Evolutionary conservation across 1,284 basidiomycete genomes (phyloP).

Genomic region (Waitea zeae): DNA sequence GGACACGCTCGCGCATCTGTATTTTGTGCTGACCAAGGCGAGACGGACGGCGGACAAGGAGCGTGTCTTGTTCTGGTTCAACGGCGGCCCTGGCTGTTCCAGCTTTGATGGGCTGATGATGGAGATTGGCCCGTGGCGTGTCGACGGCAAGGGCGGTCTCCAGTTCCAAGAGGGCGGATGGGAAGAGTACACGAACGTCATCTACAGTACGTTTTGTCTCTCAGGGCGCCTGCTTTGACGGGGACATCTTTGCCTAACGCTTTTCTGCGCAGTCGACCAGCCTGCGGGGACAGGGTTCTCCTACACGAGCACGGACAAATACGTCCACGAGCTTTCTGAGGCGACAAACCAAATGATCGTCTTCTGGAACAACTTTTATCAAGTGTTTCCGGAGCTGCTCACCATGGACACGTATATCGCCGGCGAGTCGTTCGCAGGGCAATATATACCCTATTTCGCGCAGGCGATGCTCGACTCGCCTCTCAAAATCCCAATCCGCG

Average conservation of each 20-base stretch:
- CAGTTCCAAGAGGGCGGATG: slow-evolving; percentile 79
- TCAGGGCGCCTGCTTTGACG: slow-evolving; percentile 2
- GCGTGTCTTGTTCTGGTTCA: slow-evolving; percentile 91
- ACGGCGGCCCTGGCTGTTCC: slow-evolving; percentile 92
- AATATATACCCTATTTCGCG: slow-evolving; percentile 95
- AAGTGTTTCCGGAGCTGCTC: slow-evolving; percentile 79
- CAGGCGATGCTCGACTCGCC: slow-evolving; percentile 60
- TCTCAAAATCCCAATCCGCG: slow-evolving; percentile 44
- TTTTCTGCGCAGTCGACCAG: slow-evolving; percentile 62
- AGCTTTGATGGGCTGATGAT: slow-evolving; percentile 97
- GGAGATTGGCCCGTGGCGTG: slow-evolving; percentile 89
- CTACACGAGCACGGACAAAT: slow-evolving; percentile 74
- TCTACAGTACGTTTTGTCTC: slow-evolving; percentile 54
- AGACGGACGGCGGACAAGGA: slow-evolving; percentile 77
- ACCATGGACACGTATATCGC: slow-evolving; percentile 80
- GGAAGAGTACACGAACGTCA: slow-evolving; percentile 97
- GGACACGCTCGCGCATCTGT: slow-evolving; percentile 63
- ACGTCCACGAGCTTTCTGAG: slow-evolving; percentile 68
- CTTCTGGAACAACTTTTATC: slow-evolving; percentile 80
- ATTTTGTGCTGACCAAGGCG: slow-evolving; percentile 85
- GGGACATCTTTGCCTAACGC: no score
- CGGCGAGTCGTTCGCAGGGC: slow-evolving; percentile 96
- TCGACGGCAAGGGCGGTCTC: slow-evolving; percentile 68
- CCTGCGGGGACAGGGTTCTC: slow-evolving; percentile 93
- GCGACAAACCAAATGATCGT: slow-evolving; percentile 67